Evolutionary conservation across 106 monocot species (phyloP), one percentile per base, ranked within the genome.

Genomic region (Agapanthus africanus): DNA sequence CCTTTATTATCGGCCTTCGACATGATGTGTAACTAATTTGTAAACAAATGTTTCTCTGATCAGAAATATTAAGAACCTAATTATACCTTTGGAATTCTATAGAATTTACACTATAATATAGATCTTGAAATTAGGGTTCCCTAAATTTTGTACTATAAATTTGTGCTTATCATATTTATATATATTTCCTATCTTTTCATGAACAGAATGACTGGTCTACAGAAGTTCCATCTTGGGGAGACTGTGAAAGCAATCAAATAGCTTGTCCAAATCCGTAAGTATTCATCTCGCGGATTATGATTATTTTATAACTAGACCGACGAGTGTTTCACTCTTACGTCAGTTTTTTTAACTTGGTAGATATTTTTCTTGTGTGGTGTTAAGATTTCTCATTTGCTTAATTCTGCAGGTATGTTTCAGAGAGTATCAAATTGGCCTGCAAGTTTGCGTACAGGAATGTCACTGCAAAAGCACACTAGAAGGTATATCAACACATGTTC

Each of bases 371-470:
- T n/a, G n/a, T n/a, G n/a, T n/a, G n/a, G n/a, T n/a, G n/a, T n/a
- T n/a, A n/a, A n/a, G n/a, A n/a, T n/a, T 59, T 30, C 16, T 59
- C 32, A 33, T 59, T 59, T 13, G 31, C 33, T 59, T 59, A 59
- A 74, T n/a, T 65, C 34, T 66, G 5, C 71, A 80, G 80, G 28
- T 67, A 80, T 76, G 80, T 76, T 71, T 74, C 75, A 14, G 80
- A 80, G 67, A 80, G 80, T 61, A 71, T 80, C 34, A 23, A 32
- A 14, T 22, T 71, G 42, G 80, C 80, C 47, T 80, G 80, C 80
- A 70, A 67, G 18, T 80, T 59, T 76, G 75, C 80, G 31, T 80
- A 80, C 71, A 57, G 75, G 71, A 80, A 76, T 67, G n/a, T n/a
- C n/a, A n/a, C n/a, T n/a, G n/a, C n/a, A n/a, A n/a, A n/a, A n/a